Evolutionary conservation across 352 stramenopile species (phyloP).

Genomic region (Phytophthora niederhauseri): DNA sequence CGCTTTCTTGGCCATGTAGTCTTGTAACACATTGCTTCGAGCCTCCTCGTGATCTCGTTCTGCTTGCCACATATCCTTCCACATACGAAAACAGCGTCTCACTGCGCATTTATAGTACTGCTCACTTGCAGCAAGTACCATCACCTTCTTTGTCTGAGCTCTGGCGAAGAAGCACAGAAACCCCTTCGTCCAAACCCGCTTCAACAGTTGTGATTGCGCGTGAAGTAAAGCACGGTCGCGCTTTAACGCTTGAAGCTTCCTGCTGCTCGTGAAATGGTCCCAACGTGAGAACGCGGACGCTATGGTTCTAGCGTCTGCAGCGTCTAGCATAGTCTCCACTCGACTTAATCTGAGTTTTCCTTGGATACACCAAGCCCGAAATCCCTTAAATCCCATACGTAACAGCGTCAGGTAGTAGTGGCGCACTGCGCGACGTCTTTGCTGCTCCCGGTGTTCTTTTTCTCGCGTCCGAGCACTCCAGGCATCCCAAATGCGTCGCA

Average conservation of each 20-base stretch:
- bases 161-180: slow-evolving; percentile 20
- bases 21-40: slow-evolving; percentile 9
- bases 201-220: slow-evolving; percentile 25
- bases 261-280: slow-evolving; percentile 29
- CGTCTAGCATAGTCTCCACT: slow-evolving; percentile 27
- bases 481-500: slow-evolving; percentile 28
- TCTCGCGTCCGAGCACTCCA: slow-evolving; percentile 29
- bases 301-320: slow-evolving; percentile 15
- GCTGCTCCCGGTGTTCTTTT: slow-evolving; percentile 26
- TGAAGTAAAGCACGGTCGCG: slow-evolving; percentile 15
- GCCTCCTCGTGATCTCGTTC: slow-evolving; percentile 10
- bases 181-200: slow-evolving; percentile 32
- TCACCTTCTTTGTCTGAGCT: slow-evolving; percentile 17
- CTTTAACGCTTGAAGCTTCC: slow-evolving; percentile 27
- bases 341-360: slow-evolving; percentile 12
- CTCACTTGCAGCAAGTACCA: slow-evolving; percentile 3
- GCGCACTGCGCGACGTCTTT: slow-evolving; percentile 36
- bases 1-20: slow-evolving; percentile 9
- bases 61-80: slow-evolving; percentile 23
- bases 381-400: slow-evolving; percentile 20
- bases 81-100: slow-evolving; percentile 21
- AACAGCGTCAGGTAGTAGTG: slow-evolving; percentile 34
- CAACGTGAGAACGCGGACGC: slow-evolving; percentile 24
- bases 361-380: slow-evolving; percentile 20
- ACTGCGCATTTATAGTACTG: slow-evolving; percentile 9